phyloP scores from a whole-genome alignment of 768 basidiomycete genomes.

The Calocera viscosa region DNA sequence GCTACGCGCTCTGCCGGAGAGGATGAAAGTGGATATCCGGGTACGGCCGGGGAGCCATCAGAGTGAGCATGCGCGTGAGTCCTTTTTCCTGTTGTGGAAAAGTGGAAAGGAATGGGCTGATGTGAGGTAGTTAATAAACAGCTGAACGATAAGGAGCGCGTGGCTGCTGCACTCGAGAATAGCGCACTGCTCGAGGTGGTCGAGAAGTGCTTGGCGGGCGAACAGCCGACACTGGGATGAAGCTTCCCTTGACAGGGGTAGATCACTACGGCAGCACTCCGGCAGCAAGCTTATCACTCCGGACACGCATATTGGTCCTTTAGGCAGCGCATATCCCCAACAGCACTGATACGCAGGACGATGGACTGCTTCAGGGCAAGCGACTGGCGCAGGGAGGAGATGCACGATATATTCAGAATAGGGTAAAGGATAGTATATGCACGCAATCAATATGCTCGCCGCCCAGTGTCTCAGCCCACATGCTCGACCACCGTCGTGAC shows the following conservation, averaged over 20 bases:
- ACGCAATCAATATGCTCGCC: neutral
- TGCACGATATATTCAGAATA: neutral
- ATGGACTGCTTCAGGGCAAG: neutral
- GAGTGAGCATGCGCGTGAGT: slow-evolving; percentile 75
- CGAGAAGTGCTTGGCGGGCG: slow-evolving; percentile 51
- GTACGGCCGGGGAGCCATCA: slow-evolving; percentile 94
- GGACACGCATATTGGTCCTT: no score
- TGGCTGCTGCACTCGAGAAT: slow-evolving; percentile 94
- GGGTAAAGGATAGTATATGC: neutral
- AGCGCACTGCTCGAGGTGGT: slow-evolving; percentile 71
- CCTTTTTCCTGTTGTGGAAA: neutral
- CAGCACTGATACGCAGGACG: neutral
- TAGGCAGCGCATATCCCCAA: no score
- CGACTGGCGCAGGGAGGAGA: no score
- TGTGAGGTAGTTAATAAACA: slow-evolving; percentile 78
- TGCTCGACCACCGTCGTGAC: slow-evolving; percentile 87
- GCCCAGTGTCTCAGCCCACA: slow-evolving; percentile 24
- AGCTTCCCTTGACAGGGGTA: neutral
- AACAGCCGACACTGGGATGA: neutral
- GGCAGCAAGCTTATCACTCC: no score
- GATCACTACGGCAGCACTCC: no score
- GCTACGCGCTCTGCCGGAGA: slow-evolving; percentile 73
- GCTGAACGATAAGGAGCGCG: slow-evolving; percentile 96
- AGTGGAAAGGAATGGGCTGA: neutral
- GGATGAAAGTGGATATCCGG: slow-evolving; percentile 89